phyloP scores from a whole-genome alignment of 441 rosid genomes.

The Aleurites moluccanus region DNA sequence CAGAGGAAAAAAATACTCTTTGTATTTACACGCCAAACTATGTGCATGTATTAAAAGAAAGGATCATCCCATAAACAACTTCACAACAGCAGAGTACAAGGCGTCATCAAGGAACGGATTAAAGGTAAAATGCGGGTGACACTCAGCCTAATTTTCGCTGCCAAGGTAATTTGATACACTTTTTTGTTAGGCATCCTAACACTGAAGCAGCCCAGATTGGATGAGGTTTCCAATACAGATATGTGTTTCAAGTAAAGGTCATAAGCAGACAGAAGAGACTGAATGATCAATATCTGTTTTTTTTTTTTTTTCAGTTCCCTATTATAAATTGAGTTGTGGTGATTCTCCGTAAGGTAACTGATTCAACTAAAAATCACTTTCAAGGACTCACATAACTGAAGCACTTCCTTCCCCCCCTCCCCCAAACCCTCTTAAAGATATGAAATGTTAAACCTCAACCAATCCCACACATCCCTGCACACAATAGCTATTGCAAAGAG shows the following conservation, averaged over 20 bases:
- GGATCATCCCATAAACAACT: not conserved
- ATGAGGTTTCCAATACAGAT: not conserved
- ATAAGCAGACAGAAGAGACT: not conserved
- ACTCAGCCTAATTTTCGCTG: not conserved
- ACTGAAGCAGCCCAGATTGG: not conserved
- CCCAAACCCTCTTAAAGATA: not conserved
- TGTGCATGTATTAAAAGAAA: not conserved
- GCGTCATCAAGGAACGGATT: not conserved
- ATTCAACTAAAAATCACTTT: not conserved
- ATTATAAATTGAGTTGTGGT: not conserved
- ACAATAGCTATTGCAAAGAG: not conserved
- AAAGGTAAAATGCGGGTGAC: not conserved
- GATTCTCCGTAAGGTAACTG: not conserved
- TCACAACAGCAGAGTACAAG: not conserved
- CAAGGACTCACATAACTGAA: not conserved
- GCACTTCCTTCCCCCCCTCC: not conserved
- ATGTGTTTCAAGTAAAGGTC: not conserved
- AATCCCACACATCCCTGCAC: not conserved
- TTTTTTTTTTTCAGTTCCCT: not conserved
- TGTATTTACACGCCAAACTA: not conserved
- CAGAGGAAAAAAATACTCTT: not conserved
- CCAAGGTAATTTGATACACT: not conserved
- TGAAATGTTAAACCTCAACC: slow-evolving; percentile 7
- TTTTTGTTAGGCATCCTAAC: not conserved
- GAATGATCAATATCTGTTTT: not conserved